Percentiles rank a stretch among this genome's conserved stretches.
These are phyloP conservation scores for Dichomitus squalens DNA, from an alignment of 1,284 basidiomycete species.

Conservation along the genomic window DNA sequence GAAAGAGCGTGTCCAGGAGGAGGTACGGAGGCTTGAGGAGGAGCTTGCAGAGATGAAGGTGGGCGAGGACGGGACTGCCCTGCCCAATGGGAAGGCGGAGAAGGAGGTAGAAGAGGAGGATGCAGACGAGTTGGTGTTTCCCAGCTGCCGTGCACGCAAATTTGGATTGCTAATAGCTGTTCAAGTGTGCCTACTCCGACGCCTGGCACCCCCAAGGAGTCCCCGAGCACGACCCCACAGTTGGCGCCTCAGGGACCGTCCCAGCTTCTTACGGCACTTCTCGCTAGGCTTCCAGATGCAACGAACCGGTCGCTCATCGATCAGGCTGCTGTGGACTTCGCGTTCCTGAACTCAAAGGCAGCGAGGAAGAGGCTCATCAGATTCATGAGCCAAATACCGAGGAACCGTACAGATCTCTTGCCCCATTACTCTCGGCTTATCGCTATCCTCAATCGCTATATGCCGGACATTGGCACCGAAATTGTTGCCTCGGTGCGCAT, in stretches of 20 bases:
- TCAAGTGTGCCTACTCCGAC: constrained; percentile 60
- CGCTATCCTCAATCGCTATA: constrained; percentile 87
- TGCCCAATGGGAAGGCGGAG: constrained; percentile 7
- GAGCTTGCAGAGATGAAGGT: constrained; percentile 56
- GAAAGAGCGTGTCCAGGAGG: constrained; percentile 55
- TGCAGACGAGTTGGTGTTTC: constrained; percentile 53
- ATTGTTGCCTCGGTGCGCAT: constrained; percentile 74
- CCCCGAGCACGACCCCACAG: constrained; percentile 66
- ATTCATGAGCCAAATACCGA: constrained; percentile 87
- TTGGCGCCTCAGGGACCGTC: constrained; percentile 86
- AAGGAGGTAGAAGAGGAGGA: constrained; percentile 24
- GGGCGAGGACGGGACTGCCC: constrained; percentile 31
- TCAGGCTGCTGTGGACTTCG: constrained; percentile 94
- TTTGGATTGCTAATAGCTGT: constrained; percentile 11
- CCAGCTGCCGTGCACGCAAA: neutral
- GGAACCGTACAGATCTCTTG: constrained; percentile 87
- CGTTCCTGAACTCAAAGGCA: constrained; percentile 94
- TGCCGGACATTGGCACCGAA: constrained; percentile 91
- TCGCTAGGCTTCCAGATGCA: constrained; percentile 91
- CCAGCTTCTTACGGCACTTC: constrained; percentile 89
- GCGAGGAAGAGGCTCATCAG: constrained; percentile 88
- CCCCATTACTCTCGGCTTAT: constrained; percentile 93
- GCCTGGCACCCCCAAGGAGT: constrained; percentile 64
- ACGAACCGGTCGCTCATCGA: constrained; percentile 93
- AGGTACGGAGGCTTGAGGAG: constrained; percentile 70